A percentile compares a stretch with the other conserved stretches of the same genome.
phyloP scores from a whole-genome alignment of 2,329 filamentous ascomycete species.

The Curvularia sp. region DNA sequence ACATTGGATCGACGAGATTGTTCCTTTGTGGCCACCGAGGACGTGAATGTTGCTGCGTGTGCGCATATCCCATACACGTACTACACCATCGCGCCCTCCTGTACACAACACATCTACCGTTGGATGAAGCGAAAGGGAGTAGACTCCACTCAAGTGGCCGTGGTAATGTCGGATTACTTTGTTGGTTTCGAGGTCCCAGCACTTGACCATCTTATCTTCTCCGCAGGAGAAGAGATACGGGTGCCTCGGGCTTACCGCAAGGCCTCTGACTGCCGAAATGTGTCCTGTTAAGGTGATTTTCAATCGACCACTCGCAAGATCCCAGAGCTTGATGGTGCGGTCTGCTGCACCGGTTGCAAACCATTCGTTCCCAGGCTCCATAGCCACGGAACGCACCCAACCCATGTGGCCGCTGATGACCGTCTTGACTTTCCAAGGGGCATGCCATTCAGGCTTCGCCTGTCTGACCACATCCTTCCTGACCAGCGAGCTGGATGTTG shows the following conservation, averaged over 20 bases:
- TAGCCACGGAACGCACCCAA: constrained; percentile 78
- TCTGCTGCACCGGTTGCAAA: constrained; percentile 96
- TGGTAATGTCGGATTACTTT: constrained; percentile 89
- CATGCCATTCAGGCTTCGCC: constrained; percentile 90
- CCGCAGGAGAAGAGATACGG: constrained; percentile 98
- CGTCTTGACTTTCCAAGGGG: constrained; percentile 96
- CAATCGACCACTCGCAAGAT: constrained; percentile 76
- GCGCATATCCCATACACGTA: constrained; percentile 95
- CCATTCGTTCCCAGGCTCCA: constrained; percentile 97
- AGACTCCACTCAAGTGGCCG: constrained; percentile 94
- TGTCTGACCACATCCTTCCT: constrained; percentile 69
- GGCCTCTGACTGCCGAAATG: constrained; percentile 59
- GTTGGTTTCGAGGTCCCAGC: constrained; percentile 99
- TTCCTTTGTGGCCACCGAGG: constrained; percentile 86
- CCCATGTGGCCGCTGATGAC: constrained; percentile 94
- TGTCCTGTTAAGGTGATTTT: constrained; percentile 43
- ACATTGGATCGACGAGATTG: constrained; percentile 86
- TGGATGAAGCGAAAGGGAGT: constrained; percentile 90
- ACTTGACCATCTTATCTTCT: constrained; percentile 99
- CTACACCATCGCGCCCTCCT: constrained; percentile 91
- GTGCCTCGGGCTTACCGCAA: constrained; percentile 91
- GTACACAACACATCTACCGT: constrained; percentile 95
- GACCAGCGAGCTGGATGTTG: constrained; percentile 64
- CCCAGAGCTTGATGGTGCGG: constrained; percentile 93
- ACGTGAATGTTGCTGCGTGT: constrained; percentile 96